These are phyloP conservation scores for Spencermartinsiella ligniputridi DNA, from an alignment of 1,139 yeast species.

Conservation along the genomic window DNA sequence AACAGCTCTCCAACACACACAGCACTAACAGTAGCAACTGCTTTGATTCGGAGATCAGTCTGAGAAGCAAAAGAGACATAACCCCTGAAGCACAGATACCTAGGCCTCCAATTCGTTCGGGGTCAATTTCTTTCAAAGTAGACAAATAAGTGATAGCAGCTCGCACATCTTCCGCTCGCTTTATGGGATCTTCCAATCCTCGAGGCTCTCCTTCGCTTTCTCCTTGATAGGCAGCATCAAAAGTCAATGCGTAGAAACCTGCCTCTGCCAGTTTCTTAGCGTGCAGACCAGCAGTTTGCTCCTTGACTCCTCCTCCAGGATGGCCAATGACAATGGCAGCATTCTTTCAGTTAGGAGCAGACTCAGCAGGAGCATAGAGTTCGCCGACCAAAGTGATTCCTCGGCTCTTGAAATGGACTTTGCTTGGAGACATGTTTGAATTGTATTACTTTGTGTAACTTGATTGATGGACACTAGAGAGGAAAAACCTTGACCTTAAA, in stretches of 20 bases:
- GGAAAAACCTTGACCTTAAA: no score
- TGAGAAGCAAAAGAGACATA: slow-evolving; percentile 14
- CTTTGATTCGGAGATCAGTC: slow-evolving; percentile 15
- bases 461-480: no score
- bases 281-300: slow-evolving; percentile 16
- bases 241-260: slow-evolving; percentile 15
- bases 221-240: slow-evolving; percentile 20
- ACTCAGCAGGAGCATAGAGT: background rate
- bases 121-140: slow-evolving; percentile 10
- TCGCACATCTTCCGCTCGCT: slow-evolving; percentile 14
- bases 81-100: slow-evolving; percentile 19
- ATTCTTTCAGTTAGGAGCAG: background rate
- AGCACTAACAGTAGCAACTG: slow-evolving; percentile 3
- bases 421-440: background rate
- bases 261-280: slow-evolving; percentile 13
- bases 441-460: background rate
- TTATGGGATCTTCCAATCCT: slow-evolving; percentile 14
- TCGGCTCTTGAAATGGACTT: background rate
- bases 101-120: slow-evolving; percentile 12
- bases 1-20: background rate
- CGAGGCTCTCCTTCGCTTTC: slow-evolving; percentile 17
- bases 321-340: background rate
- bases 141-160: slow-evolving; percentile 13
- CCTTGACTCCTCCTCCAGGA: slow-evolving; percentile 8
- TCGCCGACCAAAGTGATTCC: background rate